Percentiles rank a stretch among this genome's conserved stretches.
phyloP scores from a whole-genome alignment of 164 flowering plant species.

The Vitis cinerea region DNA sequence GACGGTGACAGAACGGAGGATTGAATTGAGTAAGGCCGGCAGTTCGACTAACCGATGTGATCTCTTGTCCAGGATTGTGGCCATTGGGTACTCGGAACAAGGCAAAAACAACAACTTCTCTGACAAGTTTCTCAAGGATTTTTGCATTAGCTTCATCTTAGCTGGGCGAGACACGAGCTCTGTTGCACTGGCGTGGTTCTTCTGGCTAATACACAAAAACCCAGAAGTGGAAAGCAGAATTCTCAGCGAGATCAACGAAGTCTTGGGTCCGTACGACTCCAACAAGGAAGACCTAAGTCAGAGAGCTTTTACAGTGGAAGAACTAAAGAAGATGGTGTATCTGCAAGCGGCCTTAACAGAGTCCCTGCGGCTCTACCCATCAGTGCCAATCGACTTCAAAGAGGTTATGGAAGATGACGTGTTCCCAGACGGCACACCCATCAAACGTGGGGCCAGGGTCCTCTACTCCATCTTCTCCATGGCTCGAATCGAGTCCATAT shows the following conservation, averaged over 20 bases:
- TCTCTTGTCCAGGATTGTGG: slow-evolving; percentile 55
- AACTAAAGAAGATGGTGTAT: slow-evolving; percentile 60
- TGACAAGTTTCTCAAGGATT: slow-evolving; percentile 45
- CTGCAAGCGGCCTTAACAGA: slow-evolving; percentile 67
- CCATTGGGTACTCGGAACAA: slow-evolving; percentile 11
- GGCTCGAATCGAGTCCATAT: slow-evolving; percentile 41
- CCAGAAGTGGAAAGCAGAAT: slow-evolving; percentile 49
- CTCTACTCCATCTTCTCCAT: slow-evolving; percentile 28
- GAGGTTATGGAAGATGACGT: slow-evolving; percentile 53
- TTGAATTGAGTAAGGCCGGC: slow-evolving; percentile 22
- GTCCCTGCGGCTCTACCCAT: slow-evolving; percentile 59
- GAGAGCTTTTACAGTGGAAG: slow-evolving; percentile 29
- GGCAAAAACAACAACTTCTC: slow-evolving; percentile 20
- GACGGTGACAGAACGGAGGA: slow-evolving; percentile 39
- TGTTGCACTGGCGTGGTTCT: slow-evolving; percentile 72
- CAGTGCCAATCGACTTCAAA: slow-evolving; percentile 60
- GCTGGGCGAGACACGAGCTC: slow-evolving; percentile 86
- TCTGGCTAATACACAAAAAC: slow-evolving; percentile 55
- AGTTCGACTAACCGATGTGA: slow-evolving; percentile 31
- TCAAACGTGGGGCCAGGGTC: slow-evolving; percentile 44
- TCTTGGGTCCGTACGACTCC: slow-evolving; percentile 11
- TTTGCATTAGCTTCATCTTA: slow-evolving; percentile 65
- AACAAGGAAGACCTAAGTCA: background rate
- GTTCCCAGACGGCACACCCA: slow-evolving; percentile 48
- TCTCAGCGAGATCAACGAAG: slow-evolving; percentile 34